Percentiles rank a stretch among this genome's conserved stretches.
phyloP scores from a whole-genome alignment of 768 basidiomycete genomes.

The Boletus insuetus region DNA sequence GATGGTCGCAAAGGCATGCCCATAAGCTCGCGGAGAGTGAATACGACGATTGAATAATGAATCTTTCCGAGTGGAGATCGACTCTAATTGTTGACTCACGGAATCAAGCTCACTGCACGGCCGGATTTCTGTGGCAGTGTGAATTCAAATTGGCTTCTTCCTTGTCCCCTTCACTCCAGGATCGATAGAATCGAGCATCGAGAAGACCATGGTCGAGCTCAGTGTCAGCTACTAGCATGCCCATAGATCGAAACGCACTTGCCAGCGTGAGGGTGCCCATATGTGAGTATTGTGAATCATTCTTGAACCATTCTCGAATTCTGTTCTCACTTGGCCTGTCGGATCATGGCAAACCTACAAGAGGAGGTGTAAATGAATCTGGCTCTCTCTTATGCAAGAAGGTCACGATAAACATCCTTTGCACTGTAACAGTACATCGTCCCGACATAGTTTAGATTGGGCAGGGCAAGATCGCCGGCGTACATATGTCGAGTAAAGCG shows the following conservation, averaged over 20 bases:
- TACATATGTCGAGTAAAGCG: background rate
- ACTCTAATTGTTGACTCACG: no score
- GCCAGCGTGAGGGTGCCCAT: background rate
- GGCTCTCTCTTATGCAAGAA: background rate
- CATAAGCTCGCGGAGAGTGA: conserved; percentile 6
- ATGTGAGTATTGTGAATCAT: background rate
- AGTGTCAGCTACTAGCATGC: background rate
- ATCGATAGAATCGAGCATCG: background rate
- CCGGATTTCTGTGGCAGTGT: conserved; percentile 1
- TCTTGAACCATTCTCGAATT: background rate
- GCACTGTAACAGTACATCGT: background rate
- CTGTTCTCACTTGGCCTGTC: background rate
- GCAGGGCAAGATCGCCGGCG: background rate
- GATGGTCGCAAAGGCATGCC: no score
- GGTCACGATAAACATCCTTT: background rate
- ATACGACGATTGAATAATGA: background rate
- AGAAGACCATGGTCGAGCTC: background rate
- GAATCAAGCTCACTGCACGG: no score
- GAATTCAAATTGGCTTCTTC: background rate
- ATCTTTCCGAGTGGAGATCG: no score
- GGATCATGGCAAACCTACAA: background rate
- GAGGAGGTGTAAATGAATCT: background rate
- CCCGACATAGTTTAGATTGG: no score
- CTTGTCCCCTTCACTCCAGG: background rate
- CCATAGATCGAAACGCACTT: background rate